Base-by-base conservation (phyloP, 1,284 basidiomycete species). In the Gymnopus androsaceus region DNA sequence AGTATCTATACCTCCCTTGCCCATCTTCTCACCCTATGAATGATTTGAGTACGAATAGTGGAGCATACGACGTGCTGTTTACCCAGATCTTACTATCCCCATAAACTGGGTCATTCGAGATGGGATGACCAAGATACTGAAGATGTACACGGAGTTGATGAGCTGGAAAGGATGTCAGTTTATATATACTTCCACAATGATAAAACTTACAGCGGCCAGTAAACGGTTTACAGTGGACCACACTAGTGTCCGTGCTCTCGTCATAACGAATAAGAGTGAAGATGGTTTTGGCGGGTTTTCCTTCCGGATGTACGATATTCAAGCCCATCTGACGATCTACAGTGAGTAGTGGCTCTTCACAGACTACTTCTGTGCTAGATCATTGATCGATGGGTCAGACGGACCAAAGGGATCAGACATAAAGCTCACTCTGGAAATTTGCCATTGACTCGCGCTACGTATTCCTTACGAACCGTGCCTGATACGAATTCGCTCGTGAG, bases 101-200 rank as follows among this genome's bases (percentile, higher is more conserved):
- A 69, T 96, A 96, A 0, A 95, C 80, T 1, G 92, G 89, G 66
- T 96, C 94, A 66, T 97, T 96, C 23, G 93, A 91, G 61, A 99
- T 95, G 0, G 97, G 90, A 67, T 93, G 78, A 1, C 97, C 97
- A 47, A 99, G 84, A 68, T 83, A 98, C 73, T 99, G 97, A 1
- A 98, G 81, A 68, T 99, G 97, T 1, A 99, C 96, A 44, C 96
- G 85, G 56, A 97, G 90, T 72, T 98, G 95, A 72, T 98, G 95
- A 1, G 95, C 95, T 92, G n/a, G n/a, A 63, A 12, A 56, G 17
- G 33, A 25, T 25, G 31, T 34, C 9, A 5, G 33, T 47, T 57
- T 34, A 42, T 52, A 54, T 59, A 50, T 45, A 57, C 50, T 40
- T 57, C 33, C 46, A 57, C 36, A 51, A 52, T 34, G 52, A 56